Percentiles rank a stretch among this genome's conserved stretches.
These are phyloP conservation scores for Suhomyces vadensis DNA, from an alignment of 805 yeast genomes.

Conservation along the genomic window DNA sequence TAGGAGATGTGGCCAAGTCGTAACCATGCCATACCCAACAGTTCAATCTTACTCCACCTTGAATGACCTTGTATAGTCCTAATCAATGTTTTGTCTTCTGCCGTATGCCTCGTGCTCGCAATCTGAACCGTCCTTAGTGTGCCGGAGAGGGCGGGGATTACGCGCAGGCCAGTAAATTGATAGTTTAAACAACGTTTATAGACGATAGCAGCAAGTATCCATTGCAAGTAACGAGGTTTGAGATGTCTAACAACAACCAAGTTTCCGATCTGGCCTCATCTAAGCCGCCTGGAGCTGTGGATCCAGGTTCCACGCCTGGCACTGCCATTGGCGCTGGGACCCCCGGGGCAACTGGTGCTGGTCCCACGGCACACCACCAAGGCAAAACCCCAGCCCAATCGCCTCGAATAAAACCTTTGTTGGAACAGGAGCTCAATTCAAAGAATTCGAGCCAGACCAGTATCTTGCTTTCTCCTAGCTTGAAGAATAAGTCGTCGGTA, in stretches of 20 bases:
- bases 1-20: constrained; percentile 29
- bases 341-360: background rate
- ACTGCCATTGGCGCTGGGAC: background rate
- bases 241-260: background rate
- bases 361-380: background rate
- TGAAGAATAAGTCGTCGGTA: constrained; percentile 16
- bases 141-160: no score
- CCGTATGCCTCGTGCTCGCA: no score
- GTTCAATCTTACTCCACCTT: background rate
- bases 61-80: no score
- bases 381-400: background rate
- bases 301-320: background rate
- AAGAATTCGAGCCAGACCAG: constrained; percentile 10
- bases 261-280: background rate
- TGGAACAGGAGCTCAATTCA: constrained; percentile 1
- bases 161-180: no score
- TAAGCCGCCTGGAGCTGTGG: background rate
- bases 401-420: constrained; percentile 1
- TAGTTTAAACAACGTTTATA: no score
- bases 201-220: no score
- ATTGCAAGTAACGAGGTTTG: no score
- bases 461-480: constrained; percentile 16
- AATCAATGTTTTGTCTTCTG: no score
- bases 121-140: no score
- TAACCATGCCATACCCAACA: background rate